A percentile compares a stretch with the other conserved stretches of the same genome.
Evolutionary conservation across 1,284 basidiomycete genomes (phyloP).

Genomic region (Cryptococcus hybrid): DNA sequence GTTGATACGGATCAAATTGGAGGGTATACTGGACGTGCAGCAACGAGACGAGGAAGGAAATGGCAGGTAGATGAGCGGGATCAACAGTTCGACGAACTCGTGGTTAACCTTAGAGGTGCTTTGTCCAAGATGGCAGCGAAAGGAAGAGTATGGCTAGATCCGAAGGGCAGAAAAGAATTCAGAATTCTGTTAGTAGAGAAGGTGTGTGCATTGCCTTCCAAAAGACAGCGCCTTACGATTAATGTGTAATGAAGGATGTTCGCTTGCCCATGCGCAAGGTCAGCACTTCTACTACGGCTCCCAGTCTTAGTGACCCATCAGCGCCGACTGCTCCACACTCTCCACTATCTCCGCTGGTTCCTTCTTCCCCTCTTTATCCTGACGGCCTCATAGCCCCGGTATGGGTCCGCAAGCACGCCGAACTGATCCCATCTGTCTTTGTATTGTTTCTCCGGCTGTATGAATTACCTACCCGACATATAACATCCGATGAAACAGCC

Average conservation of each 20-base stretch:
- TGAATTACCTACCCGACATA: slow-evolving; percentile 54
- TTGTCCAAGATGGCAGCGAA: slow-evolving; percentile 17
- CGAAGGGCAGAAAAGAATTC: slow-evolving; percentile 59
- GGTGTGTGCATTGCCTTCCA: no score
- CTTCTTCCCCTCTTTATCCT: slow-evolving; percentile 82
- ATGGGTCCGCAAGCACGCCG: slow-evolving; percentile 94
- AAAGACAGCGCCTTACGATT: no score
- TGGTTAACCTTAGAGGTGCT: slow-evolving; percentile 59
- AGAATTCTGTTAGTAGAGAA: slow-evolving; percentile 73
- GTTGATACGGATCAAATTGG: no score
- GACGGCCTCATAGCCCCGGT: slow-evolving; percentile 95
- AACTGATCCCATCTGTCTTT: slow-evolving; percentile 86
- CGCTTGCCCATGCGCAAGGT: slow-evolving; percentile 85
- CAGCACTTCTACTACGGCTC: neutral
- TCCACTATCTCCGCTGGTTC: slow-evolving; percentile 83
- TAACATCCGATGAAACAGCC: slow-evolving; percentile 5
- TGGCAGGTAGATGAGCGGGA: slow-evolving; percentile 15
- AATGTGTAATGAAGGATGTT: slow-evolving; percentile 56
- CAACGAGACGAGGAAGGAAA: no score
- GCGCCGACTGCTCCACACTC: slow-evolving; percentile 59
- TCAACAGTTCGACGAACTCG: slow-evolving; percentile 56
- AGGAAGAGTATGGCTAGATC: slow-evolving; percentile 42
- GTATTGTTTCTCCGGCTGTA: slow-evolving; percentile 82
- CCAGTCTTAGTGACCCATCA: slow-evolving; percentile 7
- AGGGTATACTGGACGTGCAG: neutral